phyloP scores from a whole-genome alignment of 805 yeast species.

The Metschnikowia henanensis region DNA sequence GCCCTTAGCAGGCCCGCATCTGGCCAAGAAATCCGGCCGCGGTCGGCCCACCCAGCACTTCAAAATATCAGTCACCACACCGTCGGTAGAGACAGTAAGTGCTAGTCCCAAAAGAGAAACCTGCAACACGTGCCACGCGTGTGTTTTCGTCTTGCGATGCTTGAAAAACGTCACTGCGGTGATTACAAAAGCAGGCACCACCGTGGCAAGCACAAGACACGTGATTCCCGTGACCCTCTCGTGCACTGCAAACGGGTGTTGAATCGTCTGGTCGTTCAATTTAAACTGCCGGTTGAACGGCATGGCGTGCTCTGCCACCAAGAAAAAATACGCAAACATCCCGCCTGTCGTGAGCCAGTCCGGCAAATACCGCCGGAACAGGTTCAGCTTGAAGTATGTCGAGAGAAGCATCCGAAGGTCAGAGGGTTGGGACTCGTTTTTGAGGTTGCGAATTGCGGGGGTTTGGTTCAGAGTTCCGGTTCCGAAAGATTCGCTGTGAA shows the following conservation, averaged over 20 bases:
- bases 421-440: not conserved
- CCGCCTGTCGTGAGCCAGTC: slow-evolving; percentile 33
- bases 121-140: slow-evolving; percentile 27
- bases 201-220: slow-evolving; percentile 30
- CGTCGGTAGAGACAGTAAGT: slow-evolving; percentile 29
- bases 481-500: too few species aligned
- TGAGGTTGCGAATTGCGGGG: not conserved
- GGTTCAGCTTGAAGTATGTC: slow-evolving; percentile 16
- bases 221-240: slow-evolving; percentile 31
- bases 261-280: slow-evolving; percentile 29
- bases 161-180: slow-evolving; percentile 13
- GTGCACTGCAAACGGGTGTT: slow-evolving; percentile 34
- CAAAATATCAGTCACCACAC: slow-evolving; percentile 36
- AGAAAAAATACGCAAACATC: slow-evolving; percentile 27
- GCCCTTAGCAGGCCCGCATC: slow-evolving; percentile 15
- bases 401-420: slow-evolving; percentile 19
- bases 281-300: slow-evolving; percentile 40
- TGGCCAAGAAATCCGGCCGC: slow-evolving; percentile 20
- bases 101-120: slow-evolving; percentile 31
- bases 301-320: slow-evolving; percentile 30
- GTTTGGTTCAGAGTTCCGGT: too few species aligned
- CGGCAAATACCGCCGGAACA: slow-evolving; percentile 23
- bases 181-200: slow-evolving; percentile 27
- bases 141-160: slow-evolving; percentile 9
- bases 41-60: slow-evolving; percentile 34